These are phyloP conservation scores for Citrus trifoliata DNA, from an alignment of 345 rosid species.

Conservation along the genomic window DNA sequence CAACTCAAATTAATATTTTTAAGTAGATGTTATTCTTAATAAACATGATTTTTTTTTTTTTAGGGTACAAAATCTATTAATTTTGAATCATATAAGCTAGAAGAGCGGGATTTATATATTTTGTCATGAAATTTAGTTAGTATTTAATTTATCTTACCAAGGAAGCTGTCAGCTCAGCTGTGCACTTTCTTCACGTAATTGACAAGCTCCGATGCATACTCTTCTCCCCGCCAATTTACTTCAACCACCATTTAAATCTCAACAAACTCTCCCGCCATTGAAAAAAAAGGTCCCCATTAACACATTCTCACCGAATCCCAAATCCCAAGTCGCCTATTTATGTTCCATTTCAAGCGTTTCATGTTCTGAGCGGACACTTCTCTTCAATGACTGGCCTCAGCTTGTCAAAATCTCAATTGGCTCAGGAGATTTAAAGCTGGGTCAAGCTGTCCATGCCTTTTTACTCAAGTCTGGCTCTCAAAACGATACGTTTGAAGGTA, in stretches of 20 bases:
- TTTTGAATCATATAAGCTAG: too few relatives aligned
- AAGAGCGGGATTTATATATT: too few relatives aligned
- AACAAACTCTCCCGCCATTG: conserved; percentile 11
- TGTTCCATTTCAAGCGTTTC: background rate
- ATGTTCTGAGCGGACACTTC: background rate
- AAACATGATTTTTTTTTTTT: too few relatives aligned
- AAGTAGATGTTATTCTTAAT: too few relatives aligned
- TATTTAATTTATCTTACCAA: too few relatives aligned
- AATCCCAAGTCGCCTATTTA: background rate
- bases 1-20: too few relatives aligned
- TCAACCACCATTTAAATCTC: conserved; percentile 2
- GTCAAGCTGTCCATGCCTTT: conserved; percentile 26
- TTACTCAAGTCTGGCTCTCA: conserved; percentile 18
- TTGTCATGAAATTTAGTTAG: too few relatives aligned
- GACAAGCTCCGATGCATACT: conserved; percentile 4
- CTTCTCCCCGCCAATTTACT: conserved; percentile 9
- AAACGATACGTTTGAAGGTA: conserved; percentile 20
- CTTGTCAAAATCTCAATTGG: conserved; percentile 26
- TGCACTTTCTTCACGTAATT: background rate
- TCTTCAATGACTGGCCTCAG: conserved; percentile 27
- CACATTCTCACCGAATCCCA: background rate
- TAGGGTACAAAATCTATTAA: too few relatives aligned
- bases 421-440: conserved; percentile 21
- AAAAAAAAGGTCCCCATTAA: background rate
- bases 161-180: too few relatives aligned